Percentiles rank a stretch among this genome's conserved stretches.
phyloP scores from a whole-genome alignment of 495 filamentous ascomycete genomes.

The Hamigera avellanea region DNA sequence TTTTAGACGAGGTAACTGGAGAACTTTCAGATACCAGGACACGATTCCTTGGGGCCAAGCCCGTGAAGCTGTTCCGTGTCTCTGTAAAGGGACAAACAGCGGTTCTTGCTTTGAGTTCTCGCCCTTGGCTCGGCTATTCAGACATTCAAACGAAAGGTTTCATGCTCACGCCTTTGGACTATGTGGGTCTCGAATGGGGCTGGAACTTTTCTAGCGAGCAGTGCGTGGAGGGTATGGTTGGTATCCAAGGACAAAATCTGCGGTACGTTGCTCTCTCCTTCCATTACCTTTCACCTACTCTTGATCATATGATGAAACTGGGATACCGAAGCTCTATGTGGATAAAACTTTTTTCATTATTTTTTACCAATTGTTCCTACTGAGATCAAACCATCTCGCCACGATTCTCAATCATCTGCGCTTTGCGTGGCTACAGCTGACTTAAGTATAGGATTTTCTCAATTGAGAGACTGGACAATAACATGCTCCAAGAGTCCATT shows the following conservation, averaged over 20 bases:
- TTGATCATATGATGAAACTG: slow-evolving; percentile 57
- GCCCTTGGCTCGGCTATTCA: slow-evolving; percentile 87
- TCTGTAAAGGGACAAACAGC: slow-evolving; percentile 73
- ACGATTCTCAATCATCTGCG: background rate
- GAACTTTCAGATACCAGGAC: slow-evolving; percentile 90
- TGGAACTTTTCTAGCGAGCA: slow-evolving; percentile 95
- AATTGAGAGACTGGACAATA: slow-evolving; percentile 75
- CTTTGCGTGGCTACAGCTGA: slow-evolving; percentile 16
- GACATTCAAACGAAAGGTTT: slow-evolving; percentile 73
- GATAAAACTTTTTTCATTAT: slow-evolving; percentile 39
- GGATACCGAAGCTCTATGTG: slow-evolving; percentile 38
- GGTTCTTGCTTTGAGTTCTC: slow-evolving; percentile 81
- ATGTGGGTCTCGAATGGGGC: slow-evolving; percentile 79
- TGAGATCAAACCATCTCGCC: slow-evolving; percentile 29
- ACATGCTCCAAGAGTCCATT: slow-evolving; percentile 78
- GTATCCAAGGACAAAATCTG: slow-evolving; percentile 81
- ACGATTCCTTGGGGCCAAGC: slow-evolving; percentile 82
- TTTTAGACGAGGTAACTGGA: slow-evolving; percentile 87
- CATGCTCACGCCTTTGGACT: slow-evolving; percentile 83
- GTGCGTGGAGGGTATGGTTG: slow-evolving; percentile 89
- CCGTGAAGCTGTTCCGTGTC: slow-evolving; percentile 77
- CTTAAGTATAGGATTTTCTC: slow-evolving; percentile 63
- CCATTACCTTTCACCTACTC: slow-evolving; percentile 4
- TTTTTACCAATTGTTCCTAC: slow-evolving; percentile 67
- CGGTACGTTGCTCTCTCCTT: slow-evolving; percentile 46